Percentiles rank a stretch among this genome's conserved stretches.
Evolutionary conservation across 2,329 filamentous ascomycete genomes (phyloP).

Genomic region (Trichoderma sp.): DNA sequence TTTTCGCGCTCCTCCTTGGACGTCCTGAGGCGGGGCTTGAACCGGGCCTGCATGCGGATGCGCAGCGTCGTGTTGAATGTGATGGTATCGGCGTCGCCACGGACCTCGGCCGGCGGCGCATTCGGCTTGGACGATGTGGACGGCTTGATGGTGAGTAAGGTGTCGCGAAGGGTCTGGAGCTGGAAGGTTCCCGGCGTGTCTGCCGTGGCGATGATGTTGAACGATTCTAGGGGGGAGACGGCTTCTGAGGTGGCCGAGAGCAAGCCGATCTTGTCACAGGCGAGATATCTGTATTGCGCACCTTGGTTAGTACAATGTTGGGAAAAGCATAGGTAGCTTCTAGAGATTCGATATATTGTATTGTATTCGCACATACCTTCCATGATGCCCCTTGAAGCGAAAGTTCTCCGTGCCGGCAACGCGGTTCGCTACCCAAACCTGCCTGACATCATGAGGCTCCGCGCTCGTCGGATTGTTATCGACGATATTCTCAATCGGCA

Average conservation of each 20-base stretch:
- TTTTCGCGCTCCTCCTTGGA: constrained; percentile 78
- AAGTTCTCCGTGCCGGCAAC: constrained; percentile 78
- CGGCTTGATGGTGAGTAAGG: constrained; percentile 63
- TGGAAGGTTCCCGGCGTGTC: constrained; percentile 70
- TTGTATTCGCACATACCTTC: constrained; percentile 55
- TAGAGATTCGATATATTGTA: too few species aligned
- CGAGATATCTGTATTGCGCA: constrained; percentile 75
- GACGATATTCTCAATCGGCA: constrained; percentile 80
- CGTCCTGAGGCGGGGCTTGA: constrained; percentile 79
- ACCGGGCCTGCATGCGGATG: constrained; percentile 90
- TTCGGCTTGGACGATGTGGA: constrained; percentile 47
- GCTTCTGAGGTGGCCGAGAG: constrained; percentile 76
- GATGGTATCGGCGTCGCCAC: constrained; percentile 69
- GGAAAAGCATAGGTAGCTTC: not conserved
- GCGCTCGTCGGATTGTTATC: constrained; percentile 79
- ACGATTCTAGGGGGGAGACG: constrained; percentile 79
- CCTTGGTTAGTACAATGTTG: not conserved
- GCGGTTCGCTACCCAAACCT: constrained; percentile 89
- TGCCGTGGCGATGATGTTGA: constrained; percentile 61
- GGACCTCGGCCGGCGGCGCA: constrained; percentile 57
- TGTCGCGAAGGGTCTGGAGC: constrained; percentile 69
- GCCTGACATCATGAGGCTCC: constrained; percentile 91
- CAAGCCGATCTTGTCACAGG: constrained; percentile 79
- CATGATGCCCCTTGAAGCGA: constrained; percentile 87
- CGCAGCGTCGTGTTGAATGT: constrained; percentile 70